Evolutionary conservation across 176 grass and related monocot genomes (phyloP).

Genomic region (Poa annua): DNA sequence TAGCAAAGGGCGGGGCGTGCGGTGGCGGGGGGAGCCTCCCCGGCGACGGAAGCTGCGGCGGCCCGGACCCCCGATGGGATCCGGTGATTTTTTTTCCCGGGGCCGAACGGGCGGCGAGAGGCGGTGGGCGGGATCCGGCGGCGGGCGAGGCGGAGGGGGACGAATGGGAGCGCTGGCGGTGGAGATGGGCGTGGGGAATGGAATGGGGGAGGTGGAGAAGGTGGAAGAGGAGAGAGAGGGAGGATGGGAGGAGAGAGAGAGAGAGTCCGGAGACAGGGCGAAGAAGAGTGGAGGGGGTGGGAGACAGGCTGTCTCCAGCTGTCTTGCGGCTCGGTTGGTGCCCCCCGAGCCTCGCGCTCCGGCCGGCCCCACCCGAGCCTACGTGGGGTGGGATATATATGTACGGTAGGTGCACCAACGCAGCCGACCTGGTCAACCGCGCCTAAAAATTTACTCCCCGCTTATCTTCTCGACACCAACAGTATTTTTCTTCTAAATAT

Average conservation of each 20-base stretch:
- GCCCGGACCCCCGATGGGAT: constrained; percentile 22
- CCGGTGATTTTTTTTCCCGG: constrained; percentile 41
- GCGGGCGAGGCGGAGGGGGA: background rate
- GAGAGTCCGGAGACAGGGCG: constrained; percentile 30
- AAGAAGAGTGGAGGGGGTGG: constrained; percentile 58
- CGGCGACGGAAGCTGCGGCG: constrained; percentile 22
- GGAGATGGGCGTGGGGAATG: constrained; percentile 32
- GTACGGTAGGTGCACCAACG: constrained; percentile 33
- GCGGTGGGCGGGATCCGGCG: constrained; percentile 50
- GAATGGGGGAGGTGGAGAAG: constrained; percentile 15
- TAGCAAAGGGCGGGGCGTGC: constrained; percentile 15
- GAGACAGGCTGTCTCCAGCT: constrained; percentile 96
- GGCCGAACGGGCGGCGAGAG: constrained; percentile 17
- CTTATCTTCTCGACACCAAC: too few relatives aligned
- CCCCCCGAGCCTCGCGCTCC: constrained; percentile 50
- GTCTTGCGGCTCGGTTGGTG: constrained; percentile 60
- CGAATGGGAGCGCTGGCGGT: constrained; percentile 37
- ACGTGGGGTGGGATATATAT: constrained; percentile 54
- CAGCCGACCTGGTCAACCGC: background rate
- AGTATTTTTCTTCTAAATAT: too few relatives aligned
- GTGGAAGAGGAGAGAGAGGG: constrained; percentile 27
- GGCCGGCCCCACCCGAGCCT: constrained; percentile 52
- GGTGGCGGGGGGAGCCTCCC: constrained; percentile 6
- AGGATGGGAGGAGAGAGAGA: constrained; percentile 14
- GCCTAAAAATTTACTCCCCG: background rate